Evolutionary conservation across 2,329 filamentous ascomycete species (phyloP).

Genomic region (Cytospora chrysosperma): DNA sequence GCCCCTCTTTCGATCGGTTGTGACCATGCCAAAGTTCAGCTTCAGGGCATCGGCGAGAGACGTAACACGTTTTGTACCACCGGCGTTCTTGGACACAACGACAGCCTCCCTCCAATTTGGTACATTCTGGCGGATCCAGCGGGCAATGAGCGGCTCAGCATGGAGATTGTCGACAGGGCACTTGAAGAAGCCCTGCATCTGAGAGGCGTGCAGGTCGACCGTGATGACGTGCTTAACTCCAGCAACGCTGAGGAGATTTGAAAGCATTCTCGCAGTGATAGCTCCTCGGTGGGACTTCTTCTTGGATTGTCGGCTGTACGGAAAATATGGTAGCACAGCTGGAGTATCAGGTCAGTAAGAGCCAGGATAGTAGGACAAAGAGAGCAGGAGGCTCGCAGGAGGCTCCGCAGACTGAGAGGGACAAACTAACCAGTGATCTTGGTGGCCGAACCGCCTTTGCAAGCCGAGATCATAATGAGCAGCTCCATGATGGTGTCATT

Average conservation of each 20-base stretch:
- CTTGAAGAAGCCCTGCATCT: slow-evolving; percentile 99
- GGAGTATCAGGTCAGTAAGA: slow-evolving; percentile 16
- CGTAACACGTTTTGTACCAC: slow-evolving; percentile 94
- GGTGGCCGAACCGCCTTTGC: slow-evolving; percentile 95
- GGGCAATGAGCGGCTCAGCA: slow-evolving; percentile 89
- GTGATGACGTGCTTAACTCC: slow-evolving; percentile 98
- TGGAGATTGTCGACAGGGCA: slow-evolving; percentile 97
- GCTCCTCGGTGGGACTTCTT: slow-evolving; percentile 97
- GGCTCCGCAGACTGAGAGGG: slow-evolving; percentile 12
- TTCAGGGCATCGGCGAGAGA: slow-evolving; percentile 94
- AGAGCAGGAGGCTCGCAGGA: neutral
- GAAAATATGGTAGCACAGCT: slow-evolving; percentile 93
- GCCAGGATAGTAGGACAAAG: neutral
- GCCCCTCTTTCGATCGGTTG: slow-evolving; percentile 71
- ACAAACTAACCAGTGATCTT: slow-evolving; percentile 78
- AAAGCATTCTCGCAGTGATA: slow-evolving; percentile 95
- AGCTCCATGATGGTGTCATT: slow-evolving; percentile 99
- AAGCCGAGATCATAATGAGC: slow-evolving; percentile 98
- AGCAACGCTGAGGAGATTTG: slow-evolving; percentile 88
- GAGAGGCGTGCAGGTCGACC: slow-evolving; percentile 92
- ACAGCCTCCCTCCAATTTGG: slow-evolving; percentile 86
- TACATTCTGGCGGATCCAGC: slow-evolving; percentile 92
- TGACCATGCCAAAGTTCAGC: slow-evolving; percentile 96
- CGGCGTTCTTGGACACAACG: slow-evolving; percentile 96
- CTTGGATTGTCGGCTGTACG: slow-evolving; percentile 98